phyloP scores from a whole-genome alignment of 2,329 filamentous ascomycete species.

The Fusarium multiceps region DNA sequence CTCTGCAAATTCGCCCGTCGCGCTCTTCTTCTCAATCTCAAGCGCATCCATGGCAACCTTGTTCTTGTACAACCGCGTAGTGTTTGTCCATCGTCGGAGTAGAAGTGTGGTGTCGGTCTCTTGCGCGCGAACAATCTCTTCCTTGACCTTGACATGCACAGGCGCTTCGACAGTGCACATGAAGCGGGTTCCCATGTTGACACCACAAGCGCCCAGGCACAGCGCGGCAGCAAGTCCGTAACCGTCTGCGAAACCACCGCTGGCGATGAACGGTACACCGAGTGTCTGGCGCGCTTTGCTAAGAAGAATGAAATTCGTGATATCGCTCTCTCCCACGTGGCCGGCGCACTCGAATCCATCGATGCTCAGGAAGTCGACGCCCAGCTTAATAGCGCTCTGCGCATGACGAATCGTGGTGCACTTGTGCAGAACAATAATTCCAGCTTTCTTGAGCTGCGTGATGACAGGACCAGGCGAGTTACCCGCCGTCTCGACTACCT shows the following conservation, averaged over 20 bases:
- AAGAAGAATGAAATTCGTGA: constrained; percentile 90
- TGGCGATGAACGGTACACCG: constrained; percentile 91
- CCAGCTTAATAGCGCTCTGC: constrained; percentile 89
- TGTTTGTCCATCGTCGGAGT: constrained; percentile 92
- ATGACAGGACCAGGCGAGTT: constrained; percentile 93
- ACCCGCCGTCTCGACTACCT: constrained; percentile 91
- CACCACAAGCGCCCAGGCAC: constrained; percentile 87
- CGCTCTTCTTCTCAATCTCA: constrained; percentile 85
- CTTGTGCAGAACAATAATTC: constrained; percentile 89
- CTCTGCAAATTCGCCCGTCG: constrained; percentile 88
- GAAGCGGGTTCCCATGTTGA: constrained; percentile 99
- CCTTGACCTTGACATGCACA: constrained; percentile 93
- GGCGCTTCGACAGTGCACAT: constrained; percentile 96
- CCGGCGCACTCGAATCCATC: constrained; percentile 98
- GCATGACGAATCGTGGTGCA: constrained; percentile 97
- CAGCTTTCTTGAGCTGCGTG: constrained; percentile 82
- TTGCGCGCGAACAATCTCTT: constrained; percentile 86
- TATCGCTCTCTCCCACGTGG: constrained; percentile 87
- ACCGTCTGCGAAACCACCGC: constrained; percentile 94
- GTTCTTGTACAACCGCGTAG: constrained; percentile 87
- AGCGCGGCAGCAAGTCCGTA: constrained; percentile 92
- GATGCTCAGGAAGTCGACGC: constrained; percentile 95
- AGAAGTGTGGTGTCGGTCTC: constrained; percentile 94
- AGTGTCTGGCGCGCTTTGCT: constrained; percentile 86
- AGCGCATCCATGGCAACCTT: constrained; percentile 84